Evolutionary conservation across 305 asterid species (phyloP), one percentile per base, ranked within the genome.

Genomic region (Plantago coronopus): DNA sequence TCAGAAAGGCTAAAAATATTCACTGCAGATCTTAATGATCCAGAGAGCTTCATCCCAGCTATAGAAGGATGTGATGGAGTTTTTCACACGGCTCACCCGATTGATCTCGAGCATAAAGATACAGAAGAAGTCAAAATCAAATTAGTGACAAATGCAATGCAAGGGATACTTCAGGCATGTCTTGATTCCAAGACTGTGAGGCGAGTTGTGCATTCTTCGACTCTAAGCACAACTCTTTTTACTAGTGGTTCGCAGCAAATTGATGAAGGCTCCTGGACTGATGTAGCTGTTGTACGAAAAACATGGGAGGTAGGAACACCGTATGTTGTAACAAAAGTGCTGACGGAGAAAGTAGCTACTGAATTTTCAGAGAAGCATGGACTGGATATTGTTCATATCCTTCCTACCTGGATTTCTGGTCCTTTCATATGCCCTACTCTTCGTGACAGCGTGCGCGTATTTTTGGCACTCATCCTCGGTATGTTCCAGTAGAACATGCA

Each of bases 41-140:
- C 95, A 2, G 73, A 78, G 0, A 75, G 72, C 42, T 88, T 83
- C 16, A 25, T 14, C 4, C 59, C 76, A 3, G 79, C 95, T 19
- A 75, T 88, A 7, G 70, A 77, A 66, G 93, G 89, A 17, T 88
- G 95, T 76, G 57, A 68, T 5, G 93, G 89, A 12, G 84, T 83
- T 10, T 88, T 88, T 45, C 96, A 83, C 54, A 78, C 74, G 7
- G 89, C 95, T 21, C 89, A 83, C 44, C 80, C 82, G 1, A 48
- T 81, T 1, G 85, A 82, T 53, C 66, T 78, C 11, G 46, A 54
- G 2, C 63, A 48, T 17, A 61, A 19, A n/a, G 84, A 80, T 66
- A 31, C 73, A 0, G 80, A 66, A 64, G 85, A 83, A 71, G 48
- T 31, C 6, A 55, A 49, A 43, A 71, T 65, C 44, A 54, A 63